Conservation (phyloP, 441 rosid genomes). For the Biscutella auriculata region DNA sequence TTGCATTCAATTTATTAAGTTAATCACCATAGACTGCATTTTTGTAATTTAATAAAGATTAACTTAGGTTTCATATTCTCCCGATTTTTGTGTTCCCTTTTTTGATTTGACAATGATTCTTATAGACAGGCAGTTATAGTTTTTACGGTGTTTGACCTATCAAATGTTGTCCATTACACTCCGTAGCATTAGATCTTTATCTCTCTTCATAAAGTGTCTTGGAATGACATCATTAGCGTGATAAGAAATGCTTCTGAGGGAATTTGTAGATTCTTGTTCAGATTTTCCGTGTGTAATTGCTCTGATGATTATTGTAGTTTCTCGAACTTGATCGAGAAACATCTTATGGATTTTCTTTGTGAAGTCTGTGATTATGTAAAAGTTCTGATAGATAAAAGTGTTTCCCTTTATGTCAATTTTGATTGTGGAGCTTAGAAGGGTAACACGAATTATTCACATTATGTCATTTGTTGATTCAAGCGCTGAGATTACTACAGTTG, state of each 20-base stretch:
- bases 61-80: background rate
- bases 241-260: background rate
- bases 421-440: background rate
- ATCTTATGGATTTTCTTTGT: background rate
- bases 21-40: background rate
- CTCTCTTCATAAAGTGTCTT: background rate
- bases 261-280: background rate
- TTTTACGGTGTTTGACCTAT: background rate
- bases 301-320: background rate
- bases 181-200: background rate
- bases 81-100: background rate
- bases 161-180: background rate
- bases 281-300: background rate
- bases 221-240: background rate
- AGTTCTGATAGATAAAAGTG: background rate
- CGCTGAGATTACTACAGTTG: background rate
- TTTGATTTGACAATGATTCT: background rate
- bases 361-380: background rate
- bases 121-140: background rate
- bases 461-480: background rate
- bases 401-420: background rate
- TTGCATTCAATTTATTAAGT: background rate
- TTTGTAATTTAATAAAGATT: background rate
- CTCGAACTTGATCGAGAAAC: background rate
- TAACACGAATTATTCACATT: background rate